A percentile compares a stretch with the other conserved stretches of the same genome.
Evolutionary conservation across 2,329 filamentous ascomycete species (phyloP).

Genomic region (Fusarium penzigii): DNA sequence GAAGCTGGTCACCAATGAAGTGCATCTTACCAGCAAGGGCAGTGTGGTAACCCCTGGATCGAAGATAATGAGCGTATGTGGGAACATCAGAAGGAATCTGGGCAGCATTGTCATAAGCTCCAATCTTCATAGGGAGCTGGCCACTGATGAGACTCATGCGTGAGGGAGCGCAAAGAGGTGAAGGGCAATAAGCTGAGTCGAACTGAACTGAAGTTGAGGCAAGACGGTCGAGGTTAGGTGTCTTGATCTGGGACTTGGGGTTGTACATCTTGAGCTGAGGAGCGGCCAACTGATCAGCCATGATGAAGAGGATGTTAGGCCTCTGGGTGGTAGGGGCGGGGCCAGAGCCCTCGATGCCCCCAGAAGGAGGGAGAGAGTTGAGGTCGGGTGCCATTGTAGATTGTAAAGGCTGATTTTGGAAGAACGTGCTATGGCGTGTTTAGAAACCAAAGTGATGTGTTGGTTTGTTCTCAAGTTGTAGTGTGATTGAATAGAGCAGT

Average conservation of each 20-base stretch:
- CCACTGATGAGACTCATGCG: slow-evolving; percentile 95
- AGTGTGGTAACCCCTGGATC: slow-evolving; percentile 83
- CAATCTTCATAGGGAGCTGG: slow-evolving; percentile 87
- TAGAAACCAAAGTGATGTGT: not conserved
- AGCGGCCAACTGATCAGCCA: slow-evolving; percentile 93
- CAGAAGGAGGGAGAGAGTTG: slow-evolving; percentile 66
- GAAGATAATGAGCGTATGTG: slow-evolving; percentile 90
- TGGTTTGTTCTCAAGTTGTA: not conserved
- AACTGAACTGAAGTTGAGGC: slow-evolving; percentile 84
- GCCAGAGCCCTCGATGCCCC: slow-evolving; percentile 26
- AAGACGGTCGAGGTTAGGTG: slow-evolving; percentile 82
- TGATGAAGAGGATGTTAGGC: slow-evolving; percentile 70
- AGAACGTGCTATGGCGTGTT: not conserved
- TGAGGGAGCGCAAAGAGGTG: slow-evolving; percentile 87
- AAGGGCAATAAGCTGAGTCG: slow-evolving; percentile 91
- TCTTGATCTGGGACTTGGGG: slow-evolving; percentile 83
- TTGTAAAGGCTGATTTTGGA: not conserved
- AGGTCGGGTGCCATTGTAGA: slow-evolving; percentile 69
- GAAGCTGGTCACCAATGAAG: slow-evolving; percentile 91
- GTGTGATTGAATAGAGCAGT: not conserved
- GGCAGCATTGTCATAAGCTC: slow-evolving; percentile 87
- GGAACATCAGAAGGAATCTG: slow-evolving; percentile 82
- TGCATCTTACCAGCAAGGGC: slow-evolving; percentile 96
- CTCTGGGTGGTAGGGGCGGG: slow-evolving; percentile 29
- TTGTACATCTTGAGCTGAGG: slow-evolving; percentile 93